Percentiles rank a stretch among this genome's conserved stretches.
Evolutionary conservation across 2,329 filamentous ascomycete species (phyloP).

Genomic region (Ustulina deusta): DNA sequence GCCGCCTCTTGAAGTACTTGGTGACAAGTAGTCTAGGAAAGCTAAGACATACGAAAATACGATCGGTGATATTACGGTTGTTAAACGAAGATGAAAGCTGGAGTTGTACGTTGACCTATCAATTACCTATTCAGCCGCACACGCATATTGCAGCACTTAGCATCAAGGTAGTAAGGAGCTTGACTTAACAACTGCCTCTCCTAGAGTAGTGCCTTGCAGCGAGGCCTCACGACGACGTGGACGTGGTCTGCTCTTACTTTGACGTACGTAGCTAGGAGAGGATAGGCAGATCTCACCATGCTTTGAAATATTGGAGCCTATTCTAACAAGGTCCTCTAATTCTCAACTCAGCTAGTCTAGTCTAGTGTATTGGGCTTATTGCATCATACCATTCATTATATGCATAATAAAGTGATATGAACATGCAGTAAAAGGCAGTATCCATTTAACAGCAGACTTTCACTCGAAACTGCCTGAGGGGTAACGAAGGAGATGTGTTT

Average conservation of each 20-base stretch:
- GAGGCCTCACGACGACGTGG: background rate
- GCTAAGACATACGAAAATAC: background rate
- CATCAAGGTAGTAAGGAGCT: constrained; percentile 3
- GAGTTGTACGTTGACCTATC: background rate
- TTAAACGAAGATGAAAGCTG: background rate
- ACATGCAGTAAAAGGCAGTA: background rate
- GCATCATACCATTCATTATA: too few relatives aligned
- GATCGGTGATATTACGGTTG: background rate
- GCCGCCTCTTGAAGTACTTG: background rate
- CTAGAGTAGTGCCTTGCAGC: background rate
- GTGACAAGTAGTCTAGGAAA: background rate
- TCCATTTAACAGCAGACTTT: too few relatives aligned
- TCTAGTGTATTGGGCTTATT: background rate
- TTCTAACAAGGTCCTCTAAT: too few relatives aligned
- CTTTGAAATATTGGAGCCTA: background rate
- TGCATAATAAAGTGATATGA: background rate
- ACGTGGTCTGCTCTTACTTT: too few relatives aligned
- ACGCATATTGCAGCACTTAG: background rate
- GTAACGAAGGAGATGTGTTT: too few relatives aligned
- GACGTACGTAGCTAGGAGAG: background rate
- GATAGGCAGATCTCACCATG: background rate
- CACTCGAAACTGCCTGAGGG: too few relatives aligned
- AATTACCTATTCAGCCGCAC: constrained; percentile 5
- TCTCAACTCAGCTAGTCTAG: background rate
- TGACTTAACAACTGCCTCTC: constrained; percentile 6